Evolutionary conservation across 192 early-diverging fungal species (phyloP), one percentile per base, ranked within the genome.

Genomic region (Obelidium mucronatum): DNA sequence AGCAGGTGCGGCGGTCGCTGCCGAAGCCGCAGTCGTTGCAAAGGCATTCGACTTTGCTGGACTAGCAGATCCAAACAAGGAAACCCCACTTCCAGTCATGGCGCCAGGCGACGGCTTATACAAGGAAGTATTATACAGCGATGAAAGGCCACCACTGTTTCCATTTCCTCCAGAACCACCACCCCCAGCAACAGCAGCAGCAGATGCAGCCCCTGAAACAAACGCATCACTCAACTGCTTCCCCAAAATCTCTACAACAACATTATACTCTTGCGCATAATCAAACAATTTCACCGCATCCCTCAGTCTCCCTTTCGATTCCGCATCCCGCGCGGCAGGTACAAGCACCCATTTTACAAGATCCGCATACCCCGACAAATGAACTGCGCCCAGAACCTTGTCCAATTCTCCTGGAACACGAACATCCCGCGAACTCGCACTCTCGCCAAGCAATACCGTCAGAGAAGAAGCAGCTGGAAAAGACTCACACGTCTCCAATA

Each of bases 281-380:
- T 95, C 87, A 71, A 90, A 94, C 40, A 97, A 79, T 73, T 91
- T 76, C 35, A 95, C 87, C 1, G 93, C 90, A 74, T 96, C 94
- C 22, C 81, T 84, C 42, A 93, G 84, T 2, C 86, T 84, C 0
- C 93, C 93, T 59, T 90, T 87, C 40, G 87, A 83, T 42, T 88
- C 91, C 63, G 90, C 91, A 37, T 89, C 83, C 72, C 91, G 84
- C 2, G 94, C 96, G 26, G 93, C 84, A 42, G 85, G 84, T 4
- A 87, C 75, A 5, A 91, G 80, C 35, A 98, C 90, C 2, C 83
- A 66, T 35, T 88, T 84, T 40, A 93, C 71, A 74, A 93, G 91
- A 61, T 93, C 92, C 24, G 83, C 81, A 36, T 82, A 72, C 35
- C 77, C 82, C 19, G 80, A 56, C 13, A 95, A 83, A 17, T 88